Conservation (phyloP, 2,329 filamentous ascomycete species). For the Microsporum canis region DNA sequence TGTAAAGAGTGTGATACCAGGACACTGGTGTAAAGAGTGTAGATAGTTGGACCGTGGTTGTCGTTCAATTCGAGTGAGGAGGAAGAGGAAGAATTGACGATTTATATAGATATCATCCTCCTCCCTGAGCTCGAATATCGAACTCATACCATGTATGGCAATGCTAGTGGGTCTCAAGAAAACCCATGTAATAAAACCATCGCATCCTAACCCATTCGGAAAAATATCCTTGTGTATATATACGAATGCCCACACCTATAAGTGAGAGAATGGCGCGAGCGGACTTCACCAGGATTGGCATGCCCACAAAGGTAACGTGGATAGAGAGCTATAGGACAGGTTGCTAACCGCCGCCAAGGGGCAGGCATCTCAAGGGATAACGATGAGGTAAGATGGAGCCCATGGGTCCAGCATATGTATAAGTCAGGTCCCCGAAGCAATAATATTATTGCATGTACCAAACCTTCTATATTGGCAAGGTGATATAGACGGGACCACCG, state of each 20-base stretch:
- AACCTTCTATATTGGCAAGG: neutral
- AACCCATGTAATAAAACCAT: neutral
- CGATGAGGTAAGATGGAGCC: neutral
- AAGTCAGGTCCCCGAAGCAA: neutral
- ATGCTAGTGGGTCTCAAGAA: neutral
- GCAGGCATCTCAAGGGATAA: neutral
- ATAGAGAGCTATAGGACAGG: neutral
- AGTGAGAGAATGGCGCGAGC: neutral
- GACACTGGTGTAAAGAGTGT: conserved; percentile 2
- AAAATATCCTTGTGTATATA: neutral
- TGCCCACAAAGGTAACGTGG: neutral
- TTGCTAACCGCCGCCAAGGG: neutral
- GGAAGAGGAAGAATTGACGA: neutral
- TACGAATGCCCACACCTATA: neutral
- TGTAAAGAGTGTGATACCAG: neutral
- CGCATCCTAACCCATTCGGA: neutral
- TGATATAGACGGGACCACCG: neutral
- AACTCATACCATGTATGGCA: neutral
- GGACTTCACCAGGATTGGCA: neutral
- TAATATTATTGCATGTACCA: neutral
- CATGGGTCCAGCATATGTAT: neutral
- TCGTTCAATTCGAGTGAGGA: neutral
- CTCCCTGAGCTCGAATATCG: neutral
- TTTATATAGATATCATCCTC: neutral
- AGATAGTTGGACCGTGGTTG: conserved; percentile 2